Evolutionary conservation across 768 basidiomycete genomes (phyloP), one percentile per base, ranked within the genome.

Genomic region (Naganishia vaughanmartiniae): DNA sequence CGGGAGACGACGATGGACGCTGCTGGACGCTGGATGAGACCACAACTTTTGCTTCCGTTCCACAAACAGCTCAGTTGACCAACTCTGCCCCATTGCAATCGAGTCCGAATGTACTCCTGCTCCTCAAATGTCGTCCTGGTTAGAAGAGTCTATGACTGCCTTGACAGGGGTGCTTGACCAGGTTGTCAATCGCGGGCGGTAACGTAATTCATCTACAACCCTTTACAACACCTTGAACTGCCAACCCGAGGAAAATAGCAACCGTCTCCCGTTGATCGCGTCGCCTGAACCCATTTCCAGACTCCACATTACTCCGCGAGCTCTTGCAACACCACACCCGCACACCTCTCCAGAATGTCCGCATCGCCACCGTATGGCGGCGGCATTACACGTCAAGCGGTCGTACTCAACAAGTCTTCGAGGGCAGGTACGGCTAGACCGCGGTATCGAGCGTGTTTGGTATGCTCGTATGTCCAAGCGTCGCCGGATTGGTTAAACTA

Each of bases 391-490:
- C 60, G 36, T n/a, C 60, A 63, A 63, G 60, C 60, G 26, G 60
- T 63, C 42, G 60, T 63, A 12, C 60, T 34, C 60, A 63, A 63
- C 60, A 63, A 63, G 19, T 63, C 60, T 9, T 42, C 60, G 26
- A 26, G 42, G 39, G 36, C 39, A 21, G 30, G 48, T 17, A 30
- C 6, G 3, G 24, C 60, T 15, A 28, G 70, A 57, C 30, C 65
- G 33, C 55, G 71, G 28, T 72, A 72, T 56, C 86, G 95, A 67
- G 94, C 95, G 24, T 99, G 95, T 78, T 85, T 97, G 1, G 85
- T 97, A 48, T 99, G 96, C 81, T 96, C 93, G 0, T 87, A 96
- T 72, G 87, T 98, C 24, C 92, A 92, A 76, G 84, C 88, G 0
- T 87, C 92, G 0, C 83, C 84, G 48, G 95, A 97, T 74, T 99